phyloP scores from a whole-genome alignment of 345 rosid species.

The Excoecaria cochinchinensis region DNA sequence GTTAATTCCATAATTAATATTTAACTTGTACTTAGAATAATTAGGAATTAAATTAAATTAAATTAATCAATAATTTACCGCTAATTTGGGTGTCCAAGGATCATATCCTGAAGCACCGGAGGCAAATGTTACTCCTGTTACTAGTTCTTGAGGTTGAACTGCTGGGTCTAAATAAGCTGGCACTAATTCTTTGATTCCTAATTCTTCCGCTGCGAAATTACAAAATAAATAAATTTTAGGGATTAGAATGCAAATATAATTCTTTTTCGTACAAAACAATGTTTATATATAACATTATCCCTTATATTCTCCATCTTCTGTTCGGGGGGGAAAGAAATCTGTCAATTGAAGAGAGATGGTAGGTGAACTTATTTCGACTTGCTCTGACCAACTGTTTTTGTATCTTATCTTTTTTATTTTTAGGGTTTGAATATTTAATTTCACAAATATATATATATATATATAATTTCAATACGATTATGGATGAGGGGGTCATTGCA shows the following conservation, averaged over 20 bases:
- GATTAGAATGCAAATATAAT: neutral
- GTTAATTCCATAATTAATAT: neutral
- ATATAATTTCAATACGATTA: no score
- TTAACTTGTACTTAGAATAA: neutral
- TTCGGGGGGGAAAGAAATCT: no score
- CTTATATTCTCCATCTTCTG: no score
- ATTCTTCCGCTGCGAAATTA: constrained; percentile 28
- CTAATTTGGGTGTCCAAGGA: constrained; percentile 32
- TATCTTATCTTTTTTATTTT: no score
- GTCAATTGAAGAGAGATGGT: no score
- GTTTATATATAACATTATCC: neutral
- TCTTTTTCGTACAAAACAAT: neutral
- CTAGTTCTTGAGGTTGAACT: constrained; percentile 34
- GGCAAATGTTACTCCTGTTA: constrained; percentile 51
- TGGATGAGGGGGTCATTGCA: no score
- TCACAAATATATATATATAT: no score
- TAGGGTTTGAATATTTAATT: no score
- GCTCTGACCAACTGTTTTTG: no score
- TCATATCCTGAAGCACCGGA: constrained; percentile 48
- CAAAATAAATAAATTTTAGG: neutral
- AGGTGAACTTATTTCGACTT: no score
- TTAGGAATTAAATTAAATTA: neutral
- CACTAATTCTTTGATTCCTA: constrained; percentile 35
- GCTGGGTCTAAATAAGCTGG: constrained; percentile 48
- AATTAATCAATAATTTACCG: constrained; percentile 13